phyloP scores from a whole-genome alignment of 257 asterid species.

The Avicennia marina region DNA sequence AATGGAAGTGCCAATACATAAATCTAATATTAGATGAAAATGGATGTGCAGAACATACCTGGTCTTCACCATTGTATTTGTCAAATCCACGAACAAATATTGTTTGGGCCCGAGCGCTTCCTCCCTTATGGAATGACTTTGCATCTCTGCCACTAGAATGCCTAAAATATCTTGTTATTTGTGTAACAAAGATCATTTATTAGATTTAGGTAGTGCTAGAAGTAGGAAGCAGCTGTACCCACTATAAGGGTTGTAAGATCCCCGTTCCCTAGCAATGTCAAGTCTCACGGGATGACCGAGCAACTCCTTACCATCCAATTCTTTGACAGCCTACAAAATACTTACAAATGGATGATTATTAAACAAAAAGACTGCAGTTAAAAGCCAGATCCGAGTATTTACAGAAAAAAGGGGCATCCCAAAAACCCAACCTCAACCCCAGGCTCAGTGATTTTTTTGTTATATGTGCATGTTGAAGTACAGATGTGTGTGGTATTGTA shows the following conservation, averaged over 20 bases:
- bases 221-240: constrained; percentile 36
- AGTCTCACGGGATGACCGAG: constrained; percentile 47
- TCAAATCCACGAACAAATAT: constrained; percentile 69
- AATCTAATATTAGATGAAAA: not conserved
- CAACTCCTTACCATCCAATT: constrained; percentile 43
- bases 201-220: not conserved
- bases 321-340: constrained; percentile 40
- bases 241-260: constrained; percentile 44
- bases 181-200: not conserved
- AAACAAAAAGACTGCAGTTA: too few species aligned
- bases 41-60: constrained; percentile 30
- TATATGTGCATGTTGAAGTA: too few species aligned
- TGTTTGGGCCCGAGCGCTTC: constrained; percentile 36
- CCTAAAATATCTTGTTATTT: not conserved
- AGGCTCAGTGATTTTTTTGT: too few species aligned
- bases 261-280: constrained; percentile 61
- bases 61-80: constrained; percentile 36
- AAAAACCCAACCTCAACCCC: too few species aligned
- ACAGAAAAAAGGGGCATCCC: too few species aligned
- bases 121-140: constrained; percentile 42
- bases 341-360: not conserved
- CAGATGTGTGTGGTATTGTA: too few species aligned
- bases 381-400: too few species aligned
- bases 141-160: constrained; percentile 29
- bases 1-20: not conserved